A percentile compares a stretch with the other conserved stretches of the same genome.
phyloP scores from a whole-genome alignment of 495 filamentous ascomycete species.

The Podospora appendiculata region DNA sequence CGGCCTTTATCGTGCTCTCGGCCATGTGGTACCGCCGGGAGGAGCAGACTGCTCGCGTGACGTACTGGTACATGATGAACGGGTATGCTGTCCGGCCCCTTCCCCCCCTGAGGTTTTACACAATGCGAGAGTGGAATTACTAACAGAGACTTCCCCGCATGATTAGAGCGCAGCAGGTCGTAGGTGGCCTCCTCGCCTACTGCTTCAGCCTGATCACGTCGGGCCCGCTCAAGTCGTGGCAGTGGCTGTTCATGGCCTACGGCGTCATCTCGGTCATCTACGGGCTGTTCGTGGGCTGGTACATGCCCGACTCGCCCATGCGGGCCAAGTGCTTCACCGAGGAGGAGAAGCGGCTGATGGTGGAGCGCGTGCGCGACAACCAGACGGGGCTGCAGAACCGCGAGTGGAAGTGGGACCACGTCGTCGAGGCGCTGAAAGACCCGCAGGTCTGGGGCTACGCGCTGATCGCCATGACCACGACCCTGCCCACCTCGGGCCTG shows the following conservation, averaged over 20 bases:
- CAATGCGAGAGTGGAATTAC: no score
- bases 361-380: constrained; percentile 51
- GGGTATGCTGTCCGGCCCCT: constrained; percentile 17
- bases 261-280: constrained; percentile 49
- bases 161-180: constrained; percentile 36
- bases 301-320: constrained; percentile 58
- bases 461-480: constrained; percentile 57
- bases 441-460: constrained; percentile 42
- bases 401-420: constrained; percentile 38
- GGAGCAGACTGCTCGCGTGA: constrained; percentile 56
- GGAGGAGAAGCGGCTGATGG: constrained; percentile 49
- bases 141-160: no score
- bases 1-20: constrained; percentile 52
- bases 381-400: constrained; percentile 63
- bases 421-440: constrained; percentile 39
- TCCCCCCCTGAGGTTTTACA: no score
- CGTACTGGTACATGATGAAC: constrained; percentile 70
- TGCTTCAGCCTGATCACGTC: constrained; percentile 44
- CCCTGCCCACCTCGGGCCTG: constrained; percentile 58
- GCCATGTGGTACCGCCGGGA: constrained; percentile 68
- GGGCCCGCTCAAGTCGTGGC: constrained; percentile 41
- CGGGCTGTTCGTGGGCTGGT: constrained; percentile 49
- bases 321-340: constrained; percentile 50
- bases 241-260: constrained; percentile 44
- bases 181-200: constrained; percentile 50